Evolutionary conservation across 2,329 filamentous ascomycete genomes (phyloP), one percentile per base, ranked within the genome.

Genomic region (Fusarium agapanthi): DNA sequence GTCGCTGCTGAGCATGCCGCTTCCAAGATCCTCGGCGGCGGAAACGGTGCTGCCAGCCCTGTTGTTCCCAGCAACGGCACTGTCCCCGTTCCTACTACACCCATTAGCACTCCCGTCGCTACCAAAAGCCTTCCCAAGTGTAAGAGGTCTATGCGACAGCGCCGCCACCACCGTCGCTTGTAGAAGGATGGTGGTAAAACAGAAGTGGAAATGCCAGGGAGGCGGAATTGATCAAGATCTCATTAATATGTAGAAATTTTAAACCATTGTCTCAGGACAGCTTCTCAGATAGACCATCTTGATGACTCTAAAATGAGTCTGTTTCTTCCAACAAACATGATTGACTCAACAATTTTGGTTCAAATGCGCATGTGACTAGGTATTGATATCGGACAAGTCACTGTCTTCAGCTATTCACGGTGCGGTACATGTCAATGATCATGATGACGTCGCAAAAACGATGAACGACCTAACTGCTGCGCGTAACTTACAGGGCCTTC

Each of bases 1-100:
- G 85, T 90, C 40, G 89, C 87, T 24, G 88, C 90, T 24, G 91
- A 93, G 83, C 86, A 86, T 45, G 90, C 90, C 14, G 86, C 86
- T 12, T 58, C 62, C 10, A 76, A 76, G 73, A 76, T 77, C 16
- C 41, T 73, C 6, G 48, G 48, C 4, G 32, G 55, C 6, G 57
- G 70, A 45, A 71, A 47, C 37, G 45, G 28, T 14, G 26, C 40
- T 3, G 34, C 30, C 8, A 72, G 53, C 22, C 68, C 69, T 48
- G 50, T 55, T 15, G 34, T 48, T 37, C 69, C 69, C 26, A 51
- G 48, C 20, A 67, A 53, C 22, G 60, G 61, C 51, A 69, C 66
- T 34, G 35, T 26, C 22, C 8, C 51, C 34, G 32, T 54, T 24
- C 11, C 41, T 40, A 43, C 38, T n/a, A 24, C 64, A 16, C 50